Base-by-base conservation (phyloP, 257 asterid species). In the Voacanga thouarsii region DNA sequence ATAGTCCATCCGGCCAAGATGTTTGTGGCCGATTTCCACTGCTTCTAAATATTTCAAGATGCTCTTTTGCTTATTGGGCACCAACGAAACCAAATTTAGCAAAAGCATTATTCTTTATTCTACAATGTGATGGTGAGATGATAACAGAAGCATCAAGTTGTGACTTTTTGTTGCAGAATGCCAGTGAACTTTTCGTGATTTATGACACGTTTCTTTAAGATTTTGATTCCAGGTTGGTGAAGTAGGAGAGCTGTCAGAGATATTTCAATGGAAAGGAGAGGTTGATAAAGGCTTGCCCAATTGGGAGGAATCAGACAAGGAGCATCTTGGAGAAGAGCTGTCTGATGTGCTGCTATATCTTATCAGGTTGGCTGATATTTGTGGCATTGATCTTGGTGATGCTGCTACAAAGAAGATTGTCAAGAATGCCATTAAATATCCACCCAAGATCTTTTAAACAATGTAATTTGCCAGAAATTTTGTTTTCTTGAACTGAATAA, bases 201-300 rank as follows among this genome's bases (percentile, higher is more conserved):
- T 4, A 19, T 18, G 19, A 24, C 0, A 7, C 24, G 50, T 21
- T 12, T 15, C 12, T 49, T 21, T n/a, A 1, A 5, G 3, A 21
- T 50, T 47, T 26, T 14, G 6, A 5, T 59, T 26, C 51, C 85
- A 89, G 91, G 87, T 89, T 59, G 91, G 90, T 33, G 93, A 89
- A 83, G 89, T 89, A 10, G 93, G 93, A 47, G 91, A 89, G 71
- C 60, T 89, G 66, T 84, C 93, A 65, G 90, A 89, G 33, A 89
- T 89, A 79, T 89, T 89, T 74, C 93, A 89, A 49, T 89, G 93
- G 93, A 89, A 80, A 61, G 93, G 91, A 44, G 93, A 89, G 30
- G 93, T 89, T 39, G 89, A 82, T n/a, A 89, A 82, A 80, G 93
- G 93, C 8, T 63, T 89, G 81, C 85, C 87, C 44, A 83, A 87